A percentile compares a stretch with the other conserved stretches of the same genome.
Evolutionary conservation across 2,329 filamentous ascomycete genomes (phyloP).

Genomic region (Cercospora zeina): DNA sequence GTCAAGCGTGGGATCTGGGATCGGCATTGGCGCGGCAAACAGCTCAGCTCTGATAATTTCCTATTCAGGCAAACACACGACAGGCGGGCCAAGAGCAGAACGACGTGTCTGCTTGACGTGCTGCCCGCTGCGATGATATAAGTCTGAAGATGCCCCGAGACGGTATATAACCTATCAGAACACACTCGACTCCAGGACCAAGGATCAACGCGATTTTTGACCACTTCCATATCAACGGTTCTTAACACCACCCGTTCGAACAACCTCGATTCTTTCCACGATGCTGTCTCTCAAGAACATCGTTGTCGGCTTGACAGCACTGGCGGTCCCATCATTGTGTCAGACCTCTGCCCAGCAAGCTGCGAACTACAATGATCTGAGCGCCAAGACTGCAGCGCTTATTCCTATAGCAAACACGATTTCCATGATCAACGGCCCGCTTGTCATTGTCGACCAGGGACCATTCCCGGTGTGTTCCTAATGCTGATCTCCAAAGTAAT

Average conservation of each 20-base stretch:
- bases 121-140: not conserved
- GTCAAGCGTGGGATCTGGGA: no score
- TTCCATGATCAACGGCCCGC: not conserved
- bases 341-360: not conserved
- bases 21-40: no score
- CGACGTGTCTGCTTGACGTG: not conserved
- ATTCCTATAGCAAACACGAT: not conserved
- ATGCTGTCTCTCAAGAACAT: not conserved
- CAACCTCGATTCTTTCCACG: not conserved
- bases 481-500: not conserved
- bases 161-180: not conserved
- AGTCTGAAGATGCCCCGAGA: not conserved
- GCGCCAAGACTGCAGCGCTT: not conserved
- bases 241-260: not conserved
- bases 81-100: not conserved
- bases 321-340: not conserved
- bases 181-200: not conserved
- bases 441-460: not conserved
- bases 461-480: not conserved
- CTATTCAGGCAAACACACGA: not conserved
- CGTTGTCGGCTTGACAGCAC: not conserved
- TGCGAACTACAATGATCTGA: not conserved
- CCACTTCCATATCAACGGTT: not conserved
- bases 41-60: no score
- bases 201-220: not conserved